Evolutionary conservation across 192 early-diverging fungal species (phyloP), one percentile per base, ranked within the genome.

Genomic region (Umbelopsis sp.): DNA sequence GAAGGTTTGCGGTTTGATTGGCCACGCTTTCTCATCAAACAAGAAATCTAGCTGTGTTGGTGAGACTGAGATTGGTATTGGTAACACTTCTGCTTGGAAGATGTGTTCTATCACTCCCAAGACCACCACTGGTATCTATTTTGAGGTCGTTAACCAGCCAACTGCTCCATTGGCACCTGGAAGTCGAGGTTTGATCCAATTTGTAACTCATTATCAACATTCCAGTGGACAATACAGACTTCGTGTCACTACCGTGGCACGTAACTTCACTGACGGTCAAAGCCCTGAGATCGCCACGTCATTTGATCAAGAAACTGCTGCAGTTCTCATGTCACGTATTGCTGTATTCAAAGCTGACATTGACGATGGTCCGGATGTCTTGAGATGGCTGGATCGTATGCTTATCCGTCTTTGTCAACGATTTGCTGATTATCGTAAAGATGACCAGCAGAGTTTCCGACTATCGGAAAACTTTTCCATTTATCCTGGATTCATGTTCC

Each of bases 401-500:
- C 81, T 99, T 35, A 99, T 99, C 81, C 92, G 97, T 6, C 81
- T 99, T 78, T 99, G 98, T 84, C 96, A 98, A 79, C 91, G 93
- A 72, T 98, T 98, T 80, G 98, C 93, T 18, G 94, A 96, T 64
- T 99, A 93, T 85, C 84, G 94, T 12, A 95, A 98, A 73, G 98
- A 98, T 55, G 98, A 99, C 65, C 94, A 95, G 22, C 82, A 87
- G 15, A 92, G 91, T 48, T 99, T 99, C 88, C 88, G 92, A 10
- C 85, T 99, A 61, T 80, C 88, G 0, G 90, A 93, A 58, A 97
- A 94, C 81, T 99, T 99, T 74, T 95, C 96, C 0, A 96, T 98
- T 72, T 99, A 99, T 80, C 98, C 98, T 53, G 97, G 98, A 80
- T 99, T 99, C 70, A 99, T 99, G 98, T 99, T 98, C 89, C 95